Conservation (phyloP, 2,329 filamentous ascomycete species). For the Blastomyces silverae region DNA sequence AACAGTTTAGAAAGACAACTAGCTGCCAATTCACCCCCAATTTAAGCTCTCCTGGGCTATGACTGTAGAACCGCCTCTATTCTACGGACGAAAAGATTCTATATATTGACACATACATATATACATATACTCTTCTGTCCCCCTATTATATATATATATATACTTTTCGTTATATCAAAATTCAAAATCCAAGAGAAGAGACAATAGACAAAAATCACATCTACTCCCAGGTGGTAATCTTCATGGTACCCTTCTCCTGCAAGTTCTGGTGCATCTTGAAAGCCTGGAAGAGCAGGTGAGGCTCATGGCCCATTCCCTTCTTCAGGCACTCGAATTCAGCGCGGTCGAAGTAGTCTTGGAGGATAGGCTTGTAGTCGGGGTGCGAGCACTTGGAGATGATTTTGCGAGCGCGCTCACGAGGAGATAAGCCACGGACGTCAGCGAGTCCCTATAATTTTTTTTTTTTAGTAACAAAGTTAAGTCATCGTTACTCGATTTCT, state of each 20-base stretch:
- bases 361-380: slow-evolving; percentile 74
- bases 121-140: too few relatives aligned
- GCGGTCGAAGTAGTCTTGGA: slow-evolving; percentile 74
- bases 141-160: not conserved
- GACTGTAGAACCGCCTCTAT: too few relatives aligned
- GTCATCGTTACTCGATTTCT: not conserved
- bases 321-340: slow-evolving; percentile 78
- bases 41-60: too few relatives aligned
- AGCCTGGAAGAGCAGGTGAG: slow-evolving; percentile 74
- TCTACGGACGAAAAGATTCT: too few relatives aligned
- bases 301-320: slow-evolving; percentile 86
- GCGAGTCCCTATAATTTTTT: slow-evolving; percentile 60
- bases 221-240: slow-evolving; percentile 60
- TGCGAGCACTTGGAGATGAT: slow-evolving; percentile 85
- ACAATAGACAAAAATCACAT: not conserved
- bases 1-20: too few relatives aligned
- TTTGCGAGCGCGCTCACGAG: slow-evolving; percentile 70
- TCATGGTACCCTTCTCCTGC: slow-evolving; percentile 80
- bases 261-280: slow-evolving; percentile 88
- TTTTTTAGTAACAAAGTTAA: too few relatives aligned
- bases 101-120: too few relatives aligned
- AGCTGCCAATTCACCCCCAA: too few relatives aligned
- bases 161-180: not conserved
- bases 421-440: slow-evolving; percentile 73
- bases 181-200: too few relatives aligned